Conservation (phyloP, 179 eudicot species). For the Gypsophila paniculata region DNA sequence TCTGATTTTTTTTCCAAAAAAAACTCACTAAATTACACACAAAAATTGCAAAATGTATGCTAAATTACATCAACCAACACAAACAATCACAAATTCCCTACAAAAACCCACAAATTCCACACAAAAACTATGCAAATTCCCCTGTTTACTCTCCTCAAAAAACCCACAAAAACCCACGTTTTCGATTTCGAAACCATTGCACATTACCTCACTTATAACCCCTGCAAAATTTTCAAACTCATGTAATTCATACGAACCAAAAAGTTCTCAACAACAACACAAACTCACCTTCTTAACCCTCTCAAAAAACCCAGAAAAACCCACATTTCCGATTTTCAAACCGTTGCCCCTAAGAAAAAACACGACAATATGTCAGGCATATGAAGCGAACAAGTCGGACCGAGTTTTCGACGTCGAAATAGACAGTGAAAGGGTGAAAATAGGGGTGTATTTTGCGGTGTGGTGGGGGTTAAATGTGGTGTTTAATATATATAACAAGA, state of each 20-base stretch:
- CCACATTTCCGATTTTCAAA: conserved; percentile 28
- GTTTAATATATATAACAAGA: conserved; percentile 43
- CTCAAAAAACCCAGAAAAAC: conserved; percentile 15
- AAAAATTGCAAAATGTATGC: conserved; percentile 34
- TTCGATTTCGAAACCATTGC: conserved; percentile 35
- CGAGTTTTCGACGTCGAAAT: conserved; percentile 28
- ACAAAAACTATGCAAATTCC: conserved; percentile 18
- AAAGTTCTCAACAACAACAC: conserved; percentile 21
- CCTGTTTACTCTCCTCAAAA: conserved; percentile 10
- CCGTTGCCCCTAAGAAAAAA: conserved; percentile 29
- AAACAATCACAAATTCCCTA: conserved; percentile 21
- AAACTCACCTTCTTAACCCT: conserved; percentile 10
- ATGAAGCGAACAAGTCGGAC: conserved; percentile 28
- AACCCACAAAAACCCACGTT: conserved; percentile 17
- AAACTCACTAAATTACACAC: not conserved
- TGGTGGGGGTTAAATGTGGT: conserved; percentile 51
- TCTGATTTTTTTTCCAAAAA: no score
- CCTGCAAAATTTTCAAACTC: conserved; percentile 16
- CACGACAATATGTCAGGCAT: conserved; percentile 31
- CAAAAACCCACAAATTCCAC: conserved; percentile 28
- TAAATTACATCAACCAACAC: conserved; percentile 37
- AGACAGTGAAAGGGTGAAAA: conserved; percentile 33
- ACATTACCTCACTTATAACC: conserved; percentile 18
- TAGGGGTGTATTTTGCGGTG: conserved; percentile 41
- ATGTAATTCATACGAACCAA: conserved; percentile 39